These are phyloP conservation scores for Candida caryicola DNA, from an alignment of 805 yeast species.

Conservation along the genomic window DNA sequence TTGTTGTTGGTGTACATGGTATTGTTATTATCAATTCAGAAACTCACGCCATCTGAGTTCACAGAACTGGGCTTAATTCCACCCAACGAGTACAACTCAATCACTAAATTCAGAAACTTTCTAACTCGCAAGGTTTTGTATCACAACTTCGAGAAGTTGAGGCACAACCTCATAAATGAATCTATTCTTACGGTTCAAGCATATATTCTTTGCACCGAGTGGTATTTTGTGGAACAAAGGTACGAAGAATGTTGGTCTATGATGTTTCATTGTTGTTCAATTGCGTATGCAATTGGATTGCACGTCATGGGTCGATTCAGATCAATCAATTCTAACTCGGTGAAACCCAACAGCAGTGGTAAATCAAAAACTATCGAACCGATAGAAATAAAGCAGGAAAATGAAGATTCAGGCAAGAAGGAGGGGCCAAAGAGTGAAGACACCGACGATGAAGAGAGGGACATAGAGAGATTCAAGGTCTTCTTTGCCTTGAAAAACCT, in stretches of 20 bases:
- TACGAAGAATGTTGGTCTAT: constrained; percentile 53
- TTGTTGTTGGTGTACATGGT: constrained; percentile 45
- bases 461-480: constrained; percentile 38
- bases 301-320: constrained; percentile 42
- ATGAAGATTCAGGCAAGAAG: constrained; percentile 2
- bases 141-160: constrained; percentile 43
- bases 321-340: constrained; percentile 2
- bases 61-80: constrained; percentile 16
- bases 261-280: constrained; percentile 48
- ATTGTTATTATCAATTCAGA: constrained; percentile 38
- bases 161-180: constrained; percentile 46
- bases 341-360: neutral
- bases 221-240: constrained; percentile 46
- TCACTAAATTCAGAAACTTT: constrained; percentile 15
- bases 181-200: constrained; percentile 48
- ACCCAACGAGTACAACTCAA: constrained; percentile 18
- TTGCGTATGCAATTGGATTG: constrained; percentile 50
- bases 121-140: constrained; percentile 26
- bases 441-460: constrained; percentile 35
- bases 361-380: neutral
- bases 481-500: constrained; percentile 51
- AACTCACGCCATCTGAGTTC: constrained; percentile 30
- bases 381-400: neutral
- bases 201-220: constrained; percentile 50
- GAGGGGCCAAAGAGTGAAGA: constrained; percentile 17